Conservation (phyloP, 495 filamentous ascomycete species). For the Trichoderma virens region DNA sequence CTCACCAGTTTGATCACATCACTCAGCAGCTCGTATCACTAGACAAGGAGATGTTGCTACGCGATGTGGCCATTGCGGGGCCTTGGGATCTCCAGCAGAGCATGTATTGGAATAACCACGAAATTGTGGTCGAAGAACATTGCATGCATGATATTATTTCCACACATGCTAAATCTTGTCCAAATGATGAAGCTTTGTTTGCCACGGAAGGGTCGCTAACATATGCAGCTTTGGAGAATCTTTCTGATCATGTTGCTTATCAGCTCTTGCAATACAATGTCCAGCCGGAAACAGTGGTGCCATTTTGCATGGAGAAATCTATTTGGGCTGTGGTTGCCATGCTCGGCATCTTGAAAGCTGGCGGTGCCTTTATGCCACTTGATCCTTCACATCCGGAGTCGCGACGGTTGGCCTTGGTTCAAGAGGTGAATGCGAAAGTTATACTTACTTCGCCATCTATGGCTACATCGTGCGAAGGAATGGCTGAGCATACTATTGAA, state of each 20-base stretch:
- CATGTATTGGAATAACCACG: background rate
- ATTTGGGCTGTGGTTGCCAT: slow-evolving; percentile 4
- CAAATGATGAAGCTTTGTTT: background rate
- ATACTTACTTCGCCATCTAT: background rate
- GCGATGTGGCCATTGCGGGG: background rate
- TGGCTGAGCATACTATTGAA: background rate
- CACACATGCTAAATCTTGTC: background rate
- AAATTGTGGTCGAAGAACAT: background rate
- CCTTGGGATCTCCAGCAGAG: background rate
- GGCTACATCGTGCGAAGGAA: background rate
- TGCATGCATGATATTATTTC: slow-evolving; percentile 3
- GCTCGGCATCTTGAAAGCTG: background rate
- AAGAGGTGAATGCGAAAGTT: background rate
- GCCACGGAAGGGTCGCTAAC: background rate
- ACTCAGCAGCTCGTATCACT: background rate
- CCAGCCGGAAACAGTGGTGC: background rate
- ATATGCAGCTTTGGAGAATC: background rate
- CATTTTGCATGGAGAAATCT: slow-evolving; percentile 8
- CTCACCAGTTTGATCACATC: slow-evolving; percentile 16
- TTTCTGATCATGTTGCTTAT: slow-evolving; percentile 1
- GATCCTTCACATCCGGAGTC: background rate
- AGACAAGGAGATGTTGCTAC: background rate
- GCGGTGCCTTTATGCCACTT: background rate
- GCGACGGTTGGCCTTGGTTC: background rate
- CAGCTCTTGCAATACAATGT: background rate